Evolutionary conservation across 1,284 basidiomycete species (phyloP).

Genomic region (Rhodotorula sp.): DNA sequence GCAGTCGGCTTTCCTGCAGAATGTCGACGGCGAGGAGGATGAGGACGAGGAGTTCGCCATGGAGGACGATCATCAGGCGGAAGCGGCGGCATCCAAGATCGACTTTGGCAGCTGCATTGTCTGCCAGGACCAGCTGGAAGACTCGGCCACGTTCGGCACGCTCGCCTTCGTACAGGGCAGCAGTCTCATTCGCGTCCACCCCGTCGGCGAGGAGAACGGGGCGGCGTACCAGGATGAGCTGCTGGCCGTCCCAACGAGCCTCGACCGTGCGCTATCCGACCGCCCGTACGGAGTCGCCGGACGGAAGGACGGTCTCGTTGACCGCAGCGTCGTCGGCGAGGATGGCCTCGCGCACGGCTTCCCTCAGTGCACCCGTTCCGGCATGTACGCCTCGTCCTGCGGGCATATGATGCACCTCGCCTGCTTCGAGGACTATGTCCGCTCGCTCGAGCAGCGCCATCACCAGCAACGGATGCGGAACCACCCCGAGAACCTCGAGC

Average conservation of each 20-base stretch:
- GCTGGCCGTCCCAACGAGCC: slow-evolving; percentile 62
- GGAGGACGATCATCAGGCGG: slow-evolving; percentile 57
- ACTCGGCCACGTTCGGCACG: slow-evolving; percentile 73
- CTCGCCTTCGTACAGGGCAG: slow-evolving; percentile 90
- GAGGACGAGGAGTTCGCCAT: slow-evolving; percentile 66
- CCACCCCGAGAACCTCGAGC: slow-evolving; percentile 87
- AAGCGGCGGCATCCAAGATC: slow-evolving; percentile 51
- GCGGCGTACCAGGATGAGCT: slow-evolving; percentile 71
- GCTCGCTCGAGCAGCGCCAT: slow-evolving; percentile 84
- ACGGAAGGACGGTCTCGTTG: slow-evolving; percentile 17
- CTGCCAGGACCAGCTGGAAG: slow-evolving; percentile 89
- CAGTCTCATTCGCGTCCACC: slow-evolving; percentile 74
- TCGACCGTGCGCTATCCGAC: slow-evolving; percentile 58
- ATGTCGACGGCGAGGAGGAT: slow-evolving; percentile 51
- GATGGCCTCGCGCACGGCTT: slow-evolving; percentile 67
- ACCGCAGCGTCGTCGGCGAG: slow-evolving; percentile 43
- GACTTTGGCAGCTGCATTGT: slow-evolving; percentile 83
- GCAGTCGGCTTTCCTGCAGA: slow-evolving; percentile 68
- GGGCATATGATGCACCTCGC: slow-evolving; percentile 96
- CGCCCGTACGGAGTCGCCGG: slow-evolving; percentile 41
- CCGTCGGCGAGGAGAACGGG: slow-evolving; percentile 60
- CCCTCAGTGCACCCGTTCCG: slow-evolving; percentile 72
- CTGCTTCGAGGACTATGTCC: slow-evolving; percentile 88
- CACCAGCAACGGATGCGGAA: slow-evolving; percentile 85
- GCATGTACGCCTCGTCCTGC: slow-evolving; percentile 84